These are phyloP conservation scores for Piper longum DNA, from an alignment of 164 flowering plant species.

Conservation along the genomic window DNA sequence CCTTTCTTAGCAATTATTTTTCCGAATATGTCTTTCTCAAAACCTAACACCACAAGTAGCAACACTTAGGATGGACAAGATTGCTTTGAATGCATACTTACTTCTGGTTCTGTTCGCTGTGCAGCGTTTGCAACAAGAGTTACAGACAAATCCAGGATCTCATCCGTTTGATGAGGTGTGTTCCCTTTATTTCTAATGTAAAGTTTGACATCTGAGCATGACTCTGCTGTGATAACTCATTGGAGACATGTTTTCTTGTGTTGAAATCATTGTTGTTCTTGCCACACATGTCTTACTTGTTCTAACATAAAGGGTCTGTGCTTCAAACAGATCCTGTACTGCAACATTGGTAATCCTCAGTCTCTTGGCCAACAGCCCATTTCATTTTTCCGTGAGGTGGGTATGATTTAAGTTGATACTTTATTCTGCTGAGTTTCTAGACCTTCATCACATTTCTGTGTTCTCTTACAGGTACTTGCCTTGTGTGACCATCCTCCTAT, in stretches of 20 bases:
- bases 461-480: conserved; percentile 62
- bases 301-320: too few relatives aligned
- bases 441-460: conserved; percentile 1
- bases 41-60: background rate
- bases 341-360: conserved; percentile 99
- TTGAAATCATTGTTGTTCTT: background rate
- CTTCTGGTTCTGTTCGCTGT: background rate
- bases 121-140: conserved; percentile 65
- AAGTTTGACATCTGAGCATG: background rate
- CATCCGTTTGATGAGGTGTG: conserved; percentile 92
- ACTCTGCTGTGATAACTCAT: background rate
- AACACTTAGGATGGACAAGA: background rate
- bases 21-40: background rate
- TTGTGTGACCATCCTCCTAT: conserved; percentile 78
- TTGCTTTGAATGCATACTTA: background rate
- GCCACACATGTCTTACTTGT: background rate
- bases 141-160: conserved; percentile 52
- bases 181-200: background rate
- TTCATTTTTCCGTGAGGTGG: conserved; percentile 91
- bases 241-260: background rate
- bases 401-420: conserved; percentile 4
- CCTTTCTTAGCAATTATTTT: background rate
- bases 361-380: conserved; percentile 96
- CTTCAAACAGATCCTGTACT: conserved; percentile 65
- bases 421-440: conserved; percentile 3